These are phyloP conservation scores for Magnaporthiopsis rhizophila DNA, from an alignment of 2,329 filamentous ascomycete genomes.

Conservation along the genomic window DNA sequence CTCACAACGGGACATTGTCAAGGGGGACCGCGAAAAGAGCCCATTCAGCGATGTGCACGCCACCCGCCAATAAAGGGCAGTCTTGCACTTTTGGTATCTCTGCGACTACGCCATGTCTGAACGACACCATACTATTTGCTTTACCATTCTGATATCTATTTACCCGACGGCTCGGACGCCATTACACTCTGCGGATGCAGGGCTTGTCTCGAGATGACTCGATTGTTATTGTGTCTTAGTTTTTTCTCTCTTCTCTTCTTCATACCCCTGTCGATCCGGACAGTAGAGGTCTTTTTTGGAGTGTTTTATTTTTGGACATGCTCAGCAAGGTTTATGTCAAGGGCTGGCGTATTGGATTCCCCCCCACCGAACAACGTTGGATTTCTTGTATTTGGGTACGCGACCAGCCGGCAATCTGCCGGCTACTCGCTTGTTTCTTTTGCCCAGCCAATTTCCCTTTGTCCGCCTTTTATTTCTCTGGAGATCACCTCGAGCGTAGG, in stretches of 20 bases:
- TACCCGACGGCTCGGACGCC: neutral
- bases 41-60: constrained; percentile 54
- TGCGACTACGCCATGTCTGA: too few species aligned
- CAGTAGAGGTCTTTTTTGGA: neutral
- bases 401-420: neutral
- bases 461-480: neutral
- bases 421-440: neutral
- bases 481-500: neutral
- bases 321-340: neutral
- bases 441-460: neutral
- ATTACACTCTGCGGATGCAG: neutral
- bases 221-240: neutral
- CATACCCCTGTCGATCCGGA: neutral
- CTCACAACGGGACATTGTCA: constrained; percentile 26
- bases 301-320: neutral
- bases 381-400: neutral
- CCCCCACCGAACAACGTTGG: neutral
- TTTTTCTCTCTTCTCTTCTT: neutral
- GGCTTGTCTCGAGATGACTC: neutral
- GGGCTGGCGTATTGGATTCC: neutral
- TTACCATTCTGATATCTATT: neutral
- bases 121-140: neutral
- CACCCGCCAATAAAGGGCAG: constrained; percentile 25
- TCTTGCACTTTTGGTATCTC: neutral
- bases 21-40: constrained; percentile 29